Evolutionary conservation across 257 asterid genomes (phyloP).

Genomic region (Leonotis leonurus): DNA sequence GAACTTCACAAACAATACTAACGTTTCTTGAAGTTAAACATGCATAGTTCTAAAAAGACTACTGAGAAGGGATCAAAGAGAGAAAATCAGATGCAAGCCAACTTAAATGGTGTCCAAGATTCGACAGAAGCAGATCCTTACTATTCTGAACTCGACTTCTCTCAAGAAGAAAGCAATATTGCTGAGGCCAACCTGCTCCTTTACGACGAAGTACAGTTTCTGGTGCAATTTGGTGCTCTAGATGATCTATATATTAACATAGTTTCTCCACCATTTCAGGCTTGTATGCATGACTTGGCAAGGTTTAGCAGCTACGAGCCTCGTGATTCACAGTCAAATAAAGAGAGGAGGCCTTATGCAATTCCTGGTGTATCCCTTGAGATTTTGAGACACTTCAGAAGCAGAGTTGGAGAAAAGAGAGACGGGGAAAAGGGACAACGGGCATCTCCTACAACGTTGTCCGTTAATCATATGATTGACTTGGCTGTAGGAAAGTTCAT

Average conservation of each 20-base stretch:
- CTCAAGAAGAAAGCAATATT: background rate
- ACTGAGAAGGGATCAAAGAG: background rate
- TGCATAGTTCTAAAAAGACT: background rate
- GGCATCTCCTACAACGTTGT: background rate
- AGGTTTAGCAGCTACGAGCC: background rate
- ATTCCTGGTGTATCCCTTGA: slow-evolving; percentile 31
- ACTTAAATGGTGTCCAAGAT: background rate
- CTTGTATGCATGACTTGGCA: background rate
- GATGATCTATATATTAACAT: background rate
- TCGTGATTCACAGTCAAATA: slow-evolving; percentile 10
- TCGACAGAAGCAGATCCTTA: background rate
- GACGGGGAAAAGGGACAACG: background rate
- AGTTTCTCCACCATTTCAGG: slow-evolving; percentile 1
- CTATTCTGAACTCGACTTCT: background rate
- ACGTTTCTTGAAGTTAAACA: background rate
- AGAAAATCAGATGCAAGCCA: background rate
- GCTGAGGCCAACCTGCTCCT: background rate
- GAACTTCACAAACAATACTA: too few relatives aligned
- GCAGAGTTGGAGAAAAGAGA: slow-evolving; percentile 12
- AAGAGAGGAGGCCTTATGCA: background rate
- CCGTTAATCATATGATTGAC: slow-evolving; percentile 23
- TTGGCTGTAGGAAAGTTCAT: slow-evolving; percentile 35
- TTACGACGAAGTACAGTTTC: background rate
- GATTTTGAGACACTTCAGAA: slow-evolving; percentile 28
- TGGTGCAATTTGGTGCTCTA: background rate